Conservation (phyloP, 2,329 filamentous ascomycete genomes). For the Aureobasidium sp. region DNA sequence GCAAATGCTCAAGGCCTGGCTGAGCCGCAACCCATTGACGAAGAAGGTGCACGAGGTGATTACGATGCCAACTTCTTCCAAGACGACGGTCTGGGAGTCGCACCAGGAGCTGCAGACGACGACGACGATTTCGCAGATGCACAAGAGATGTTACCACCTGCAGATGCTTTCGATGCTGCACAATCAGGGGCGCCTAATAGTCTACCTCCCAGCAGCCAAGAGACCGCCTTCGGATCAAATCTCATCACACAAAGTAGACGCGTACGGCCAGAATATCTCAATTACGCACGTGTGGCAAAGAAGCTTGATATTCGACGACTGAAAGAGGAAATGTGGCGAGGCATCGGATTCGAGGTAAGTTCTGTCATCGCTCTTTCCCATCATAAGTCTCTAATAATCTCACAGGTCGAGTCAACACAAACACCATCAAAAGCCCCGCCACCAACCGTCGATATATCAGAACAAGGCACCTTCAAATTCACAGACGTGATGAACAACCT, state of each 20-base stretch:
- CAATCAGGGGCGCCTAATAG: constrained; percentile 26
- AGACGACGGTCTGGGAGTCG: constrained; percentile 69
- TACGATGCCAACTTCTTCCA: constrained; percentile 98
- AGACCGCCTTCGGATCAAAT: constrained; percentile 55
- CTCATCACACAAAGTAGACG: constrained; percentile 55
- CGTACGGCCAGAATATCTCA: constrained; percentile 57
- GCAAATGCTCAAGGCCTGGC: constrained; percentile 57
- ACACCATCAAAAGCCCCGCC: constrained; percentile 27
- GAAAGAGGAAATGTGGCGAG: constrained; percentile 60
- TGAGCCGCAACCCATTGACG: constrained; percentile 28
- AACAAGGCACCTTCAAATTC: constrained; percentile 63
- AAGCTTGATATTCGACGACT: constrained; percentile 59
- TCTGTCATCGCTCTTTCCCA: not conserved
- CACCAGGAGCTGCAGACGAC: constrained; percentile 57
- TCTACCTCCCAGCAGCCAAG: constrained; percentile 37
- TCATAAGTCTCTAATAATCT: not conserved
- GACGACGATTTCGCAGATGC: constrained; percentile 77
- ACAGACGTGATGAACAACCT: constrained; percentile 87
- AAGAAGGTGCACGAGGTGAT: constrained; percentile 58
- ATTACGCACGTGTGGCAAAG: constrained; percentile 59
- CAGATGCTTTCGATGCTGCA: constrained; percentile 42
- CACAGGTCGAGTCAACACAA: constrained; percentile 31
- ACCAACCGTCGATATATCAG: constrained; percentile 33
- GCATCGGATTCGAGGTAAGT: constrained; percentile 45
- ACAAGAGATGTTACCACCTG: constrained; percentile 68